Conservation (phyloP, 495 filamentous ascomycete genomes). For the Xanthoparmelia taractica region DNA sequence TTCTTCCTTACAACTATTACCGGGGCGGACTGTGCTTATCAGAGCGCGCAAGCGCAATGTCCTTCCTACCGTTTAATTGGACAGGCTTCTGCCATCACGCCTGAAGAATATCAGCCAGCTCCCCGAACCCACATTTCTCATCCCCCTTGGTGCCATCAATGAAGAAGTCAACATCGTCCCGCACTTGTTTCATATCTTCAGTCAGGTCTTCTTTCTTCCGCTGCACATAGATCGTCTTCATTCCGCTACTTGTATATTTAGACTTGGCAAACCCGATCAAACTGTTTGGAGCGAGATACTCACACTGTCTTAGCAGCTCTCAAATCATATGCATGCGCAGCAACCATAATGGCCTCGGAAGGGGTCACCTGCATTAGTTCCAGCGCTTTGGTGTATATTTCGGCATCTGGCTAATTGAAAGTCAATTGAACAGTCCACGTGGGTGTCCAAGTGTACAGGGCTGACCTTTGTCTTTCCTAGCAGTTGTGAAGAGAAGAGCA, state of each 20-base stretch:
- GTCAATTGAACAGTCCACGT: not conserved
- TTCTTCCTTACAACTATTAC: too few species aligned
- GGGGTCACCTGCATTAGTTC: conserved; percentile 37
- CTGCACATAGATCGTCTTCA: conserved; percentile 45
- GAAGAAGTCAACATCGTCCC: conserved; percentile 40
- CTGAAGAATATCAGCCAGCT: conserved; percentile 14
- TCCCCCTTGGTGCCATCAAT: conserved; percentile 36
- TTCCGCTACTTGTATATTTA: conserved; percentile 32
- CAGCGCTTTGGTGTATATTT: conserved; percentile 41
- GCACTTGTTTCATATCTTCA: conserved; percentile 43
- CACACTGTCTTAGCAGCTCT: conserved; percentile 35
- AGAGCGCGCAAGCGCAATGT: conserved; percentile 10
- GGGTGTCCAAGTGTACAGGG: too few species aligned
- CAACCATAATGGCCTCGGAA: conserved; percentile 45
- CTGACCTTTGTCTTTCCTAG: conserved; percentile 30
- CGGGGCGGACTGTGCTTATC: not conserved
- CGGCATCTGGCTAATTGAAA: conserved; percentile 40
- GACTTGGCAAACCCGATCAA: too few species aligned
- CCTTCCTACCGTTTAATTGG: not conserved
- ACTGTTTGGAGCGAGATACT: not conserved
- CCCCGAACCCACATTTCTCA: conserved; percentile 13
- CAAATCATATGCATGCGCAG: conserved; percentile 48
- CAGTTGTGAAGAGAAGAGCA: conserved; percentile 47
- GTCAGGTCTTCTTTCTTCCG: conserved; percentile 48
- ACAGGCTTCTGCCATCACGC: not conserved